Evolutionary conservation across 23 red algal species (phyloP).

Genomic region (Cyanidioschyzon merolae): DNA sequence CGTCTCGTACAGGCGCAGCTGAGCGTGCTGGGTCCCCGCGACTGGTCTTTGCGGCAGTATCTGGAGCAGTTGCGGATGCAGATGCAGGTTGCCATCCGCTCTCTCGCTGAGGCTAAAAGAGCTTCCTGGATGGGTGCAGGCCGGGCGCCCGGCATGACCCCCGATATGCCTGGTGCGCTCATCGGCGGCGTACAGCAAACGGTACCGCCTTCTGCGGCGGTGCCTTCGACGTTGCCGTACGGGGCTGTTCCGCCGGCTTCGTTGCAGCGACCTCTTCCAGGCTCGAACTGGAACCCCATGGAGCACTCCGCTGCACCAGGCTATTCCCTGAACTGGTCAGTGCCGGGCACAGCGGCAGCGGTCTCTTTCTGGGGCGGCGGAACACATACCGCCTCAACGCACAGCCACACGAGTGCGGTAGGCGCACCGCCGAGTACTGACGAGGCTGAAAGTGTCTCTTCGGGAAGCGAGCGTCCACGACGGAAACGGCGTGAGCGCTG

Average conservation of each 20-base stretch:
- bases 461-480: not conserved
- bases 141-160: not conserved
- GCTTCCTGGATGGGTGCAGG: too few species aligned
- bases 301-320: not conserved
- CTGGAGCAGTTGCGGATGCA: not conserved
- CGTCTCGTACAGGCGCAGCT: not conserved
- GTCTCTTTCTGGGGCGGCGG: not conserved
- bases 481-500: not conserved
- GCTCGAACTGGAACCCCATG: not conserved
- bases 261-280: not conserved
- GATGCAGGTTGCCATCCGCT: not conserved
- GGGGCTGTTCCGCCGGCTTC: not conserved
- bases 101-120: not conserved
- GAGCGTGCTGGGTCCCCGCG: not conserved
- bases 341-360: not conserved
- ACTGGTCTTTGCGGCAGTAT: not conserved
- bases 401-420: not conserved
- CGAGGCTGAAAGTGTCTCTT: not conserved
- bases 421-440: not conserved
- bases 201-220: not conserved
- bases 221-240: not conserved
- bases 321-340: not conserved
- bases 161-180: not conserved
- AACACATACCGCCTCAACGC: not conserved
- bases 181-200: not conserved